Evolutionary conservation across 1,284 basidiomycete species (phyloP).

Genomic region (Dichomitus squalens): DNA sequence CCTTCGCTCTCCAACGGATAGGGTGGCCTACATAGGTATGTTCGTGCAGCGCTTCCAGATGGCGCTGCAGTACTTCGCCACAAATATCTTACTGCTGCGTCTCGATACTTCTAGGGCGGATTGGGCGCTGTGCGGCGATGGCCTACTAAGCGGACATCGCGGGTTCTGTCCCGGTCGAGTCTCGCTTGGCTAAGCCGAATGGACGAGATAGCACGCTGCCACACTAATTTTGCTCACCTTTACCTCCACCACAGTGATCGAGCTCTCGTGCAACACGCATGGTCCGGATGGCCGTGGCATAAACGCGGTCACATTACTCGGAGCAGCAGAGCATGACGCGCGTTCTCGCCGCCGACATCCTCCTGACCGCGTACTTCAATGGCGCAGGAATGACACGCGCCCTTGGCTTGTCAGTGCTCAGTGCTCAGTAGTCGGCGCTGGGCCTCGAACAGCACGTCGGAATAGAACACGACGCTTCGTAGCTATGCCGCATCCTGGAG

Average conservation of each 20-base stretch:
- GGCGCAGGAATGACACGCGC: too few relatives aligned
- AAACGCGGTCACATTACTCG: too few relatives aligned
- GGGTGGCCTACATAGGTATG: constrained; percentile 45
- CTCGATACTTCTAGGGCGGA: constrained; percentile 59
- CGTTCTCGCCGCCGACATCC: too few relatives aligned
- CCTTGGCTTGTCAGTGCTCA: too few relatives aligned
- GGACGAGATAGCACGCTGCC: constrained; percentile 61
- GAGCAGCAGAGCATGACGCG: too few relatives aligned
- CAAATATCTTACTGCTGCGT: constrained; percentile 59
- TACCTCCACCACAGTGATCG: constrained; percentile 65
- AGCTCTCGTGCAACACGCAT: too few relatives aligned
- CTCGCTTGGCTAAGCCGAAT: constrained; percentile 50
- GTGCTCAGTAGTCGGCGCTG: too few relatives aligned
- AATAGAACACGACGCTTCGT: too few relatives aligned
- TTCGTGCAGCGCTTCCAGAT: constrained; percentile 60
- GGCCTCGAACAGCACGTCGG: too few relatives aligned
- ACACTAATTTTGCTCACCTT: constrained; percentile 63
- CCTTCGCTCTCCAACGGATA: constrained; percentile 50
- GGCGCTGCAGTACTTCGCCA: constrained; percentile 55
- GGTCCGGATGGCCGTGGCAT: too few relatives aligned
- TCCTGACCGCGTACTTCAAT: too few relatives aligned
- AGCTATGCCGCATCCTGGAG: too few relatives aligned
- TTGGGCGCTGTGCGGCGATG: constrained; percentile 45
- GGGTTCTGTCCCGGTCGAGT: constrained; percentile 43
- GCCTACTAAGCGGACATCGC: constrained; percentile 51